Base-by-base conservation (phyloP, 192 early-diverging fungal genomes). In the Gaertneriomyces semiglobifer region DNA sequence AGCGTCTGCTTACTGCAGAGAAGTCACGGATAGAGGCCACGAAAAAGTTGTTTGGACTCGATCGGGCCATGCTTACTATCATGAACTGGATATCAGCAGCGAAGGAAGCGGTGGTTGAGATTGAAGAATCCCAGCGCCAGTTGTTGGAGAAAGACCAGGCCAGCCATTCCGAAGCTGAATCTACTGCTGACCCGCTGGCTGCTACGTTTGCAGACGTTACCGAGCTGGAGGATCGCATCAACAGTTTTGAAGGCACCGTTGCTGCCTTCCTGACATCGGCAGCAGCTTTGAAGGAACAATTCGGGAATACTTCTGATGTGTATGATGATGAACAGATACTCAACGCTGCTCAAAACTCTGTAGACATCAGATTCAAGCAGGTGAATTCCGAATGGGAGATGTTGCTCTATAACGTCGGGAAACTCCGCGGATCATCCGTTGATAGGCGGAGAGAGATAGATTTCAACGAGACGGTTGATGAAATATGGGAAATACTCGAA, bases 401-500 rank as follows among this genome's bases (percentile, higher is more conserved):
- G 6, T 51, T 68, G n/a, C 5, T 48, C 0, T 12, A 19, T 4
- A 20, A 42, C 33, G 66, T 68, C 33, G 40, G 41, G n/a, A 40
- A 56, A 11, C n/a, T 68, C n/a, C 57, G 66, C 11, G 66, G 66
- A n/a, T 68, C 66, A 0, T 68, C 66, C 6, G 57, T 40, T 6
- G 58, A 60, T 51, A 57, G 58, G 7, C 58, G 58, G 19, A 25
- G 56, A 6, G 66, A 68, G 47, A 12, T 53, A 3, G 58, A 68
- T 42, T 68, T 68, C 46, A 60, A 50, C 46, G 66, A 61, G 6
- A 51, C 47, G 19, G 58, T 68, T 10, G 66, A 68, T 16, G 58
- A 68, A 44, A 53, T 68, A 16, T 53, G 18, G 12, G 45, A 52
- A 44, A 46, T 61, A 38, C 11, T 44, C 0, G 60, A 61, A 16